These are phyloP conservation scores for Sugiyamaella marilandica DNA, from an alignment of 805 yeast genomes.

Conservation along the genomic window DNA sequence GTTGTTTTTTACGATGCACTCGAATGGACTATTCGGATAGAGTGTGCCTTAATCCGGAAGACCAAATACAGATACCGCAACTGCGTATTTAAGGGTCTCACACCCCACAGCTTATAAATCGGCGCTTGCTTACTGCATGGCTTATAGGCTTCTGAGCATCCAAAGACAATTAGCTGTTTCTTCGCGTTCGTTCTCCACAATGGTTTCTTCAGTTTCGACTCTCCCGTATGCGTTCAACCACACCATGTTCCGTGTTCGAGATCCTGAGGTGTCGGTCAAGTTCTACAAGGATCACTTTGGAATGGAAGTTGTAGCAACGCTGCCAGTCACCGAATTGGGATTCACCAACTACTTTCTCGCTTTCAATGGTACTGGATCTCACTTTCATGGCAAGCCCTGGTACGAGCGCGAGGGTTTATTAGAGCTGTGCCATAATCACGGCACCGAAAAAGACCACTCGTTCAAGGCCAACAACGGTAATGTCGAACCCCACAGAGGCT, in stretches of 20 bases:
- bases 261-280: constrained; percentile 65
- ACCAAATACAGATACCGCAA: too few species aligned
- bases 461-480: constrained; percentile 76
- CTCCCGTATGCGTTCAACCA: constrained; percentile 26
- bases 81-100: too few species aligned
- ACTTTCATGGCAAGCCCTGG: constrained; percentile 37
- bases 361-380: constrained; percentile 42
- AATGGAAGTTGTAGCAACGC: constrained; percentile 52
- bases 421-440: constrained; percentile 79
- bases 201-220: constrained; percentile 1
- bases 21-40: too few species aligned
- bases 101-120: too few species aligned
- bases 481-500: constrained; percentile 78
- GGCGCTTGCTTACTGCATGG: not conserved
- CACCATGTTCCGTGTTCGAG: constrained; percentile 67
- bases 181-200: not conserved
- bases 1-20: too few species aligned
- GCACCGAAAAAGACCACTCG: constrained; percentile 53
- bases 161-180: not conserved
- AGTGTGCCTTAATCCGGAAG: too few species aligned
- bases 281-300: constrained; percentile 77
- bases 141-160: not conserved
- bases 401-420: constrained; percentile 57
- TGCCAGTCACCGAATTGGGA: constrained; percentile 50
- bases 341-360: constrained; percentile 70